These are phyloP conservation scores for Coniochaeta sp. DNA, from an alignment of 2,329 filamentous ascomycete genomes.

Conservation along the genomic window DNA sequence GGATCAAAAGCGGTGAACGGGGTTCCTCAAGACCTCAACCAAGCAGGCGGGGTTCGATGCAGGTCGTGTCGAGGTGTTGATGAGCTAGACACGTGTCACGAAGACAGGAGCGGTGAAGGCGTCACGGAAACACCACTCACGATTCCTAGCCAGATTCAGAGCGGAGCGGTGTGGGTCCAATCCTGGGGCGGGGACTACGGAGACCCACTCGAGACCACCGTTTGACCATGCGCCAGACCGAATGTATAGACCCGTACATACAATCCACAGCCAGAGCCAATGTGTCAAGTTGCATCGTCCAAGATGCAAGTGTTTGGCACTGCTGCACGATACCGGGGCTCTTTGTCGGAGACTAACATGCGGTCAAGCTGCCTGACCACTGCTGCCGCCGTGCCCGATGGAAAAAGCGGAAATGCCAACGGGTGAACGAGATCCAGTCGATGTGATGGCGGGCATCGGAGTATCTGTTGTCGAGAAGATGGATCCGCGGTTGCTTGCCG, in stretches of 20 bases:
- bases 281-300: not conserved
- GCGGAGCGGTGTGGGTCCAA: not conserved
- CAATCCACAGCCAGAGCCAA: not conserved
- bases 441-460: not conserved
- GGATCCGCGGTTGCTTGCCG: not conserved
- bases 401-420: not conserved
- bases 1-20: not conserved
- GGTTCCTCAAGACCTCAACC: not conserved
- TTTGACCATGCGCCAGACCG: not conserved
- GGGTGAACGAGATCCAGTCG: not conserved
- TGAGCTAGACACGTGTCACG: not conserved
- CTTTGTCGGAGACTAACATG: not conserved
- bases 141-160: not conserved
- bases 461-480: not conserved
- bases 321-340: not conserved
- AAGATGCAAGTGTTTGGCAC: not conserved
- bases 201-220: not conserved
- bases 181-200: not conserved
- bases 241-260: not conserved
- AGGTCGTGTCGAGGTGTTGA: not conserved
- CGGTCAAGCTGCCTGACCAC: not conserved
- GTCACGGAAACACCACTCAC: not conserved
- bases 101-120: not conserved
- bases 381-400: not conserved
- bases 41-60: not conserved